Conservation (phyloP, 2,329 filamentous ascomycete genomes). For the Thielaviopsis euricoi region DNA sequence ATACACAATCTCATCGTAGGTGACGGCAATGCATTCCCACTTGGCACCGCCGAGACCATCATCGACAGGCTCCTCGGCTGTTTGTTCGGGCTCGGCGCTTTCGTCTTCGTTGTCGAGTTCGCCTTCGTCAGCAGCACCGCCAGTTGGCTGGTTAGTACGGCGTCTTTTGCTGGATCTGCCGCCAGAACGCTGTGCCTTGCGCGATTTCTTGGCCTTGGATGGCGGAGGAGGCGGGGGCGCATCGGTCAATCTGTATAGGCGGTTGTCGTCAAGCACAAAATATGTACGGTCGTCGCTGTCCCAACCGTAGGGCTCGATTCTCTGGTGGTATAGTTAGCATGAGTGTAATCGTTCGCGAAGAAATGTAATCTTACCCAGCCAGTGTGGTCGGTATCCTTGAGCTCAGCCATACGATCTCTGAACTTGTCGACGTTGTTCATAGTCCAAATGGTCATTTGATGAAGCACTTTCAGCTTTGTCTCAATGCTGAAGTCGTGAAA, state of each 20-base stretch:
- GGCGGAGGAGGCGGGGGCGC: conserved; percentile 45
- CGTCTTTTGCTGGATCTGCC: conserved; percentile 56
- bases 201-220: conserved; percentile 47
- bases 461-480: conserved; percentile 64
- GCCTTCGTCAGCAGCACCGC: conserved; percentile 12
- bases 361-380: conserved; percentile 54
- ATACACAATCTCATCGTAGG: conserved; percentile 55
- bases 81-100: conserved; percentile 11
- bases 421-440: conserved; percentile 78
- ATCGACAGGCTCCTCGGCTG: conserved; percentile 23
- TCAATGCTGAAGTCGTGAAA: conserved; percentile 74
- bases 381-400: conserved; percentile 64
- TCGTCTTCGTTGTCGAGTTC: conserved; percentile 23
- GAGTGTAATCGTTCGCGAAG: background rate
- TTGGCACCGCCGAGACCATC: conserved; percentile 58
- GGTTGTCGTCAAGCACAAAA: conserved; percentile 83
- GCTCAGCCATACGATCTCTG: conserved; percentile 69
- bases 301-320: conserved; percentile 75
- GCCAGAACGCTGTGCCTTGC: conserved; percentile 29
- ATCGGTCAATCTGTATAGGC: conserved; percentile 78
- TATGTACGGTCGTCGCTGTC: conserved; percentile 76
- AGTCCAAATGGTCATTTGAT: conserved; percentile 79
- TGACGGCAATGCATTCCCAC: conserved; percentile 86
- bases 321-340: conserved; percentile 22
- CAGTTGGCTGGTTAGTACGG: conserved; percentile 7